phyloP scores from a whole-genome alignment of 306 rosid species.

The Oemleria cerasiformis region DNA sequence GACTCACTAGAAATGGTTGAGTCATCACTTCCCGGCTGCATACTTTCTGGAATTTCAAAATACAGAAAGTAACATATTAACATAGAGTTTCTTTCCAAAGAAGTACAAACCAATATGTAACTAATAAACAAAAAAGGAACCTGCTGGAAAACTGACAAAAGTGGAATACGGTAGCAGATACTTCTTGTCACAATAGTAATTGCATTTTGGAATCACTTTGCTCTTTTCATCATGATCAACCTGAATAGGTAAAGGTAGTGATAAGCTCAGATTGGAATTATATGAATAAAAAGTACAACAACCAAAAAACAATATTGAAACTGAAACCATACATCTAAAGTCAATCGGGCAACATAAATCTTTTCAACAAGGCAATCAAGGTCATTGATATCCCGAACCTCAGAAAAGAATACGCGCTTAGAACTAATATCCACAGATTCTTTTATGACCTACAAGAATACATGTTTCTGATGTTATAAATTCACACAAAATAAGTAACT shows the following conservation, averaged over 20 bases:
- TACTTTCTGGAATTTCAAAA: constrained; percentile 31
- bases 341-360: constrained; percentile 33
- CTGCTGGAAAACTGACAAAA: constrained; percentile 50
- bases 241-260: constrained; percentile 23
- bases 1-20: constrained; percentile 66
- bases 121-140: constrained; percentile 17
- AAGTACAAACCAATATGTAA: not conserved
- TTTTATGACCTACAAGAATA: constrained; percentile 46
- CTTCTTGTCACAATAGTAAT: constrained; percentile 51
- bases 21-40: constrained; percentile 41
- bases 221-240: constrained; percentile 33
- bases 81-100: not conserved
- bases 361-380: constrained; percentile 57
- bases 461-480: too few relatives aligned
- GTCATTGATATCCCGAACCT: constrained; percentile 59
- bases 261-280: not conserved
- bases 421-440: constrained; percentile 37
- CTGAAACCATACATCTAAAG: constrained; percentile 37
- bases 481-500: too few relatives aligned
- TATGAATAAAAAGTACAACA: too few relatives aligned
- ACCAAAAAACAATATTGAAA: not conserved
- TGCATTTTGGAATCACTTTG: constrained; percentile 34
- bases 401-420: constrained; percentile 71
- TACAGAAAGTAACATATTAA: not conserved
- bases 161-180: constrained; percentile 58